phyloP scores from a whole-genome alignment of 1,139 yeast species.

The Kluyveromyces sp. region DNA sequence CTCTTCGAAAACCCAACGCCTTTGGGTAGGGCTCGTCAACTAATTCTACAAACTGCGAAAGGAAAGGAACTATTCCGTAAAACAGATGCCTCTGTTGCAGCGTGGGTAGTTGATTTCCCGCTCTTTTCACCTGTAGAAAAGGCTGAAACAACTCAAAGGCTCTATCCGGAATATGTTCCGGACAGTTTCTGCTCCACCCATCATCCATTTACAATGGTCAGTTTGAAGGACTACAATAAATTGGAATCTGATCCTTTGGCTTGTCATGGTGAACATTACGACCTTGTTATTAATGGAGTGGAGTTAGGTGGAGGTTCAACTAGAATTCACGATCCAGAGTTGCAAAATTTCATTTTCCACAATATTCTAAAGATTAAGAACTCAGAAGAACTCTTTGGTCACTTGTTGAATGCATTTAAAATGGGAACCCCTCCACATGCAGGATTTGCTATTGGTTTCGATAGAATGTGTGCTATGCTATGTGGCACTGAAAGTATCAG shows the following conservation, averaged over 20 bases:
- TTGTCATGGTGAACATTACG: conserved; percentile 91
- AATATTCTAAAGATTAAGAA: conserved; percentile 48
- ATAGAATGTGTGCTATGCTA: conserved; percentile 85
- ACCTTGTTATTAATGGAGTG: conserved; percentile 85
- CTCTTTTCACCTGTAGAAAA: conserved; percentile 67
- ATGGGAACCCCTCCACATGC: conserved; percentile 99
- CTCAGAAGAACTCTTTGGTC: conserved; percentile 70
- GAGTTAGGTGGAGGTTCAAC: conserved; percentile 97
- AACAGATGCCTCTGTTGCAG: conserved; percentile 40
- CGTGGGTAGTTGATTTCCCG: conserved; percentile 91
- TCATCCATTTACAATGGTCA: conserved; percentile 95
- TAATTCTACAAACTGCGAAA: conserved; percentile 48
- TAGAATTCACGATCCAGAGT: conserved; percentile 77
- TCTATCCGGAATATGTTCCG: conserved; percentile 56
- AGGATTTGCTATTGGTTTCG: conserved; percentile 92
- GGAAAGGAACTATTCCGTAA: conserved; percentile 18
- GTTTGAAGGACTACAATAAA: conserved; percentile 53
- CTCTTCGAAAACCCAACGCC: conserved; percentile 92
- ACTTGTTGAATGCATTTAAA: conserved; percentile 67
- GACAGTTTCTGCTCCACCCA: conserved; percentile 62
- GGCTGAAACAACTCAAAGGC: conserved; percentile 16
- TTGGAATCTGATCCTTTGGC: conserved; percentile 49
- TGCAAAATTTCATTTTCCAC: conserved; percentile 65
- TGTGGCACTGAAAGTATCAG: conserved; percentile 67
- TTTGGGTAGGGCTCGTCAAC: conserved; percentile 74